Conservation (phyloP, 495 filamentous ascomycete species). For the Articulospora tetracladia region DNA sequence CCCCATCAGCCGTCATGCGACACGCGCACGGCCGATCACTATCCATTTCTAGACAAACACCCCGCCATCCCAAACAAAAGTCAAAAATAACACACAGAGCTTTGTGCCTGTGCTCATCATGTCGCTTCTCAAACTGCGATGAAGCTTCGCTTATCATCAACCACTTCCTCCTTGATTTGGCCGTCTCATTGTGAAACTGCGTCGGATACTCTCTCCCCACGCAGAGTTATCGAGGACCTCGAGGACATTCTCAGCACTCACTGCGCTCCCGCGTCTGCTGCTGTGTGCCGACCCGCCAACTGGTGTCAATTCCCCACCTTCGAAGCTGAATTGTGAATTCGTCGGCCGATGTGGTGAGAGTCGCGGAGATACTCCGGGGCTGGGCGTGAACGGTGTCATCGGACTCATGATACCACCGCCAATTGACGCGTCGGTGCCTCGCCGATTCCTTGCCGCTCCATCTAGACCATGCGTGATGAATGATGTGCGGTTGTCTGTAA, state of each 20-base stretch:
- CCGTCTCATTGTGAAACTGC: slow-evolving; percentile 77
- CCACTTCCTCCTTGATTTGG: slow-evolving; percentile 23
- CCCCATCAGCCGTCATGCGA: slow-evolving; percentile 7
- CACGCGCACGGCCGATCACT: slow-evolving; percentile 13
- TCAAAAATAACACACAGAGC: slow-evolving; percentile 7
- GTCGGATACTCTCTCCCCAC: slow-evolving; percentile 88
- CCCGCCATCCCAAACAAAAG: slow-evolving; percentile 2
- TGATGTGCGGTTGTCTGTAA: slow-evolving; percentile 13
- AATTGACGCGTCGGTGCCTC: slow-evolving; percentile 30
- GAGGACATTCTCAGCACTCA: slow-evolving; percentile 75
- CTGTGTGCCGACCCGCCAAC: slow-evolving; percentile 28
- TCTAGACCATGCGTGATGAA: slow-evolving; percentile 23
- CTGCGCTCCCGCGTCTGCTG: slow-evolving; percentile 59
- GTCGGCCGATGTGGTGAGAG: slow-evolving; percentile 22
- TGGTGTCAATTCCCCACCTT: slow-evolving; percentile 26
- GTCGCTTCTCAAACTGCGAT: slow-evolving; percentile 7
- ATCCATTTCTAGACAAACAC: slow-evolving; percentile 12
- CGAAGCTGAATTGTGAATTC: slow-evolving; percentile 26
- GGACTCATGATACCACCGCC: slow-evolving; percentile 1
- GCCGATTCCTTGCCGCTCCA: slow-evolving; percentile 23
- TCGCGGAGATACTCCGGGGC: slow-evolving; percentile 11
- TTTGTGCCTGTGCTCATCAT: slow-evolving; percentile 6
- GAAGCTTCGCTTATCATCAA: slow-evolving; percentile 14
- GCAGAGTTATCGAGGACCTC: slow-evolving; percentile 79
- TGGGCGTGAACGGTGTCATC: not conserved